A percentile compares a stretch with the other conserved stretches of the same genome.
Conservation (phyloP, 2,329 filamentous ascomycete species). For the Colletotrichum euphorbiae region DNA sequence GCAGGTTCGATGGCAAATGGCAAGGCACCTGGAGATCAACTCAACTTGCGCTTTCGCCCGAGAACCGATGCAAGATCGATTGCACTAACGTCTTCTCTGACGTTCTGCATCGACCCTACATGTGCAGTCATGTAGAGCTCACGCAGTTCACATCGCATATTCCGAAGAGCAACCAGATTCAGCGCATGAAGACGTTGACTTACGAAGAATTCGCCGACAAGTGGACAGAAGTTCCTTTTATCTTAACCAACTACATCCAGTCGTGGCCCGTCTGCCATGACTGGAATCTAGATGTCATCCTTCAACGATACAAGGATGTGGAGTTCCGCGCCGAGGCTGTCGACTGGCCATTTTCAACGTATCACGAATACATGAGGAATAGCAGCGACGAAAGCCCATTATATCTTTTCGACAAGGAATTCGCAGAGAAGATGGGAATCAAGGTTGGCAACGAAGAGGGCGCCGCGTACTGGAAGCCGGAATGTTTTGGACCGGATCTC, state of each 20-base stretch:
- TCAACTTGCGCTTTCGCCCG: constrained; percentile 68
- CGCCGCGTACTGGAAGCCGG: constrained; percentile 79
- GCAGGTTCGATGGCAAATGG: constrained; percentile 66
- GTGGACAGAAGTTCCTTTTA: constrained; percentile 87
- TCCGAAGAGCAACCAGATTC: constrained; percentile 78
- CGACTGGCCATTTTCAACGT: constrained; percentile 88
- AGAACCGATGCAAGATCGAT: constrained; percentile 68
- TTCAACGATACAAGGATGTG: constrained; percentile 71
- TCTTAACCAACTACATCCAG: constrained; percentile 84
- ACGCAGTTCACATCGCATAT: constrained; percentile 76
- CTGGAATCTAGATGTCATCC: constrained; percentile 79
- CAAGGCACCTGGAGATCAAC: constrained; percentile 87
- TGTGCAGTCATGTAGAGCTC: constrained; percentile 82
- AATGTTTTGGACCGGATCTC: constrained; percentile 87
- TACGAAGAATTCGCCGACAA: constrained; percentile 77
- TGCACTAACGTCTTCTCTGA: constrained; percentile 90
- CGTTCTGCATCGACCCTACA: constrained; percentile 88
- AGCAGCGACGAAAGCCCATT: constrained; percentile 88
- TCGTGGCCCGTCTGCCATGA: constrained; percentile 81
- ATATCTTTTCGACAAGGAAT: constrained; percentile 90
- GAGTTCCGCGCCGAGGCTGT: constrained; percentile 92
- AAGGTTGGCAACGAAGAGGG: constrained; percentile 64
- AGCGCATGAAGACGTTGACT: constrained; percentile 74
- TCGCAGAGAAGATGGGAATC: constrained; percentile 87
- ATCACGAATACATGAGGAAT: constrained; percentile 83